Evolutionary conservation across 306 rosid species (phyloP).

Genomic region (Ziziphus jujuba): DNA sequence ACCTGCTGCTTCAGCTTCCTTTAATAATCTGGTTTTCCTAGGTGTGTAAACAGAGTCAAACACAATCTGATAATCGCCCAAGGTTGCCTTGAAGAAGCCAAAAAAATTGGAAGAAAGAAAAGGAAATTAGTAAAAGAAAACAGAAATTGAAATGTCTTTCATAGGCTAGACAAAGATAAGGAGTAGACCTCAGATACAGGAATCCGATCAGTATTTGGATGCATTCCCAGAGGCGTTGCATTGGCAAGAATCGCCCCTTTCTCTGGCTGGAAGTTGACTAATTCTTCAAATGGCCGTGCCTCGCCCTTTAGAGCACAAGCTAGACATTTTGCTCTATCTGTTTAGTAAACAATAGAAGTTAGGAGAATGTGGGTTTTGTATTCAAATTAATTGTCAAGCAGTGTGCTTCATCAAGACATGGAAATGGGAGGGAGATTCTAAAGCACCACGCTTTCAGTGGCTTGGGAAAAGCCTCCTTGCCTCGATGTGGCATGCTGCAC

Average conservation of each 20-base stretch:
- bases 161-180: neutral
- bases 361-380: neutral
- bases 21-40: constrained; percentile 41
- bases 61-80: constrained; percentile 38
- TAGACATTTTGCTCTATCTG: constrained; percentile 48
- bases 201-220: constrained; percentile 44
- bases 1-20: constrained; percentile 49
- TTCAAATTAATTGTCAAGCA: too few species aligned
- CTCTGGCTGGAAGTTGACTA: constrained; percentile 38
- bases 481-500: too few species aligned
- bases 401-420: too few species aligned
- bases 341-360: constrained; percentile 11
- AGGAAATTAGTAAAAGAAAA: neutral
- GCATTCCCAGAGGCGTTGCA: constrained; percentile 58
- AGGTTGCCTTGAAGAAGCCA: constrained; percentile 32
- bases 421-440: too few species aligned
- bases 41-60: constrained; percentile 50
- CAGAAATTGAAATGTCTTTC: too few species aligned
- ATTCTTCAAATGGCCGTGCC: constrained; percentile 34
- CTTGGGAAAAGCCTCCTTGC: too few species aligned
- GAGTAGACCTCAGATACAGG: constrained; percentile 40
- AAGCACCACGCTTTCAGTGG: too few species aligned
- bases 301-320: constrained; percentile 44
- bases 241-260: constrained; percentile 54
- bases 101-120: neutral